phyloP scores from a whole-genome alignment of 2,329 filamentous ascomycete genomes.

The Pezicula radicicola region DNA sequence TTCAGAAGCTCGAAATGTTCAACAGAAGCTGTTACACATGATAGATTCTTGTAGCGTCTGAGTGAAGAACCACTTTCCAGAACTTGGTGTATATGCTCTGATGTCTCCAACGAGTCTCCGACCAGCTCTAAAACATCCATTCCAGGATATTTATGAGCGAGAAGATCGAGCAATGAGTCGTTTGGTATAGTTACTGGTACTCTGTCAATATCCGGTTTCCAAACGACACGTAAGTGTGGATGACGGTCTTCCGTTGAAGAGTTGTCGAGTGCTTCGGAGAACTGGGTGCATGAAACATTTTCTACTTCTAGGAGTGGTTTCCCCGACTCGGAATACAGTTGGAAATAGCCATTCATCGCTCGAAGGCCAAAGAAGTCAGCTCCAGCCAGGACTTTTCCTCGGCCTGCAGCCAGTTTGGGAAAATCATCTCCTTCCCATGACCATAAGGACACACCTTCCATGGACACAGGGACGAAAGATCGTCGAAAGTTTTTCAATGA shows the following conservation, averaged over 20 bases:
- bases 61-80: background rate
- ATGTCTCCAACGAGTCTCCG: background rate
- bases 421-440: background rate
- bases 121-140: background rate
- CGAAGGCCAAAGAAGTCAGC: background rate
- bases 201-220: slow-evolving; percentile 1
- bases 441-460: background rate
- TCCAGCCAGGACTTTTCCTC: background rate
- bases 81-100: background rate
- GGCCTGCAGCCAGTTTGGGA: background rate
- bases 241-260: background rate
- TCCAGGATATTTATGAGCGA: background rate
- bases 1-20: background rate
- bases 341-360: background rate
- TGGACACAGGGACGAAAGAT: background rate
- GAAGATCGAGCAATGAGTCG: background rate
- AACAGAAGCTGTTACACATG: background rate
- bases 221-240: background rate
- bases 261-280: background rate
- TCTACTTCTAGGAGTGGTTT: background rate
- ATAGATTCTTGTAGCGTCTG: background rate
- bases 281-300: background rate
- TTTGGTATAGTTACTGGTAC: background rate
- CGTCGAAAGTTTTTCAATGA: background rate
- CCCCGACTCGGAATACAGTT: background rate